Percentiles rank a stretch among this genome's conserved stretches.
These are phyloP conservation scores for Lactuca saligna DNA, from an alignment of 129 eudicot species.

Conservation along the genomic window DNA sequence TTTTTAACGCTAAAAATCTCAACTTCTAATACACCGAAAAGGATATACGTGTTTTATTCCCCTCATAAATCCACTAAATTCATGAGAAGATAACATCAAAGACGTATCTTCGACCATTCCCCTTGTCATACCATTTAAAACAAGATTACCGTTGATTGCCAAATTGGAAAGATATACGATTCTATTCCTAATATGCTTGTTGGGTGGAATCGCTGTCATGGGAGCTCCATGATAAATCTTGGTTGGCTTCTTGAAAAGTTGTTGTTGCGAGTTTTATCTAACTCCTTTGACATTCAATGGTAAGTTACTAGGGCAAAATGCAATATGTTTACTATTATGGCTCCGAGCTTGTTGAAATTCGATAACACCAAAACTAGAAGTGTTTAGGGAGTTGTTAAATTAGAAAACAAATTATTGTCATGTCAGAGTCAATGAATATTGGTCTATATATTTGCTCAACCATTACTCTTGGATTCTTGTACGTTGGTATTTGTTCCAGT, in stretches of 20 bases:
- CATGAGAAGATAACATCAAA: conserved; percentile 80
- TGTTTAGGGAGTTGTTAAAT: conserved; percentile 42
- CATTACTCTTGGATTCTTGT: conserved; percentile 26
- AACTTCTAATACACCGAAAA: too few relatives aligned
- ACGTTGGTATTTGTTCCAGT: conserved; percentile 25
- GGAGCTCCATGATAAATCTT: conserved; percentile 52
- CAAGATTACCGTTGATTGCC: conserved; percentile 35
- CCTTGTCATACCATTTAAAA: conserved; percentile 45
- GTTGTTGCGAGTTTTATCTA: conserved; percentile 50
- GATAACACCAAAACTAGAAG: conserved; percentile 39
- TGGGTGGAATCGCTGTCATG: conserved; percentile 44
- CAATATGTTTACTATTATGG: conserved; percentile 46
- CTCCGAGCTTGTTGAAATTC: conserved; percentile 50
- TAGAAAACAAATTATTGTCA: conserved; percentile 48
- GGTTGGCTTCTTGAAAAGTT: conserved; percentile 66
- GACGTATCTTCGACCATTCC: conserved; percentile 74
- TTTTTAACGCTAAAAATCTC: too few relatives aligned
- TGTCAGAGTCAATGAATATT: conserved; percentile 83
- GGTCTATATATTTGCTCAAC: conserved; percentile 67
- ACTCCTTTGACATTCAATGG: conserved; percentile 66
- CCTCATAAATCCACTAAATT: conserved; percentile 68
- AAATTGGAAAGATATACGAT: conserved; percentile 46
- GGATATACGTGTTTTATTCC: conserved; percentile 41
- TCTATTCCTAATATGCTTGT: conserved; percentile 60
- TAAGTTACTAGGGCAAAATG: conserved; percentile 45